Conservation (phyloP, 2,329 filamentous ascomycete species). For the Ascochyta rabiei region DNA sequence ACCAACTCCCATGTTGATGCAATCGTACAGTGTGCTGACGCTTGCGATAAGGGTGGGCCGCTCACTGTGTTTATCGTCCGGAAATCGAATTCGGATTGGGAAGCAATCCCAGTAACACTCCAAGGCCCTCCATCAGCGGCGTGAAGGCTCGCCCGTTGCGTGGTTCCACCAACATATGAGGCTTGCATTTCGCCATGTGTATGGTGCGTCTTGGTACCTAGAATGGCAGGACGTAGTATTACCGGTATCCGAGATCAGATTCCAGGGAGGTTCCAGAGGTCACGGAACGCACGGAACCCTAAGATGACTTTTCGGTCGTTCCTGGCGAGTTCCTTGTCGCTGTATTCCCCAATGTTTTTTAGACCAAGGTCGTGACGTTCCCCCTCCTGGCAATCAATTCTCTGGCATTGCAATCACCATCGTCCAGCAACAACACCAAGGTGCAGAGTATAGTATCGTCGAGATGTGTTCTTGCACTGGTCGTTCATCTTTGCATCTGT, state of each 20-base stretch:
- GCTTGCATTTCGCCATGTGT: conserved; percentile 4
- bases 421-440: neutral
- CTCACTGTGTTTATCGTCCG: conserved; percentile 3
- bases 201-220: conserved; percentile 1
- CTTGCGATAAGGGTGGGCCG: conserved; percentile 17
- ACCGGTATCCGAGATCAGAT: neutral
- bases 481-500: no score
- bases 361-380: neutral
- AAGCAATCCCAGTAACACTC: neutral
- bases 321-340: neutral
- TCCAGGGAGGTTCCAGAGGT: neutral
- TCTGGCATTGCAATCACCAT: neutral
- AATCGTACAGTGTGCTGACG: conserved; percentile 5
- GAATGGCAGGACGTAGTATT: conserved; percentile 7
- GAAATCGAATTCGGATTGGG: conserved; percentile 1
- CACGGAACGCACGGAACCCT: neutral
- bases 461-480: neutral
- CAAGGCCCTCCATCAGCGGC: conserved; percentile 4
- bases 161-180: conserved; percentile 3
- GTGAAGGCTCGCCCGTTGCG: neutral
- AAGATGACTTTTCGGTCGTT: neutral
- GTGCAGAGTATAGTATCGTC: neutral
- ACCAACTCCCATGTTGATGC: neutral
- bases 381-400: no score
- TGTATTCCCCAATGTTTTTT: neutral